Conservation (phyloP, 2,329 filamentous ascomycete genomes). For the Cladosporium sp. region DNA sequence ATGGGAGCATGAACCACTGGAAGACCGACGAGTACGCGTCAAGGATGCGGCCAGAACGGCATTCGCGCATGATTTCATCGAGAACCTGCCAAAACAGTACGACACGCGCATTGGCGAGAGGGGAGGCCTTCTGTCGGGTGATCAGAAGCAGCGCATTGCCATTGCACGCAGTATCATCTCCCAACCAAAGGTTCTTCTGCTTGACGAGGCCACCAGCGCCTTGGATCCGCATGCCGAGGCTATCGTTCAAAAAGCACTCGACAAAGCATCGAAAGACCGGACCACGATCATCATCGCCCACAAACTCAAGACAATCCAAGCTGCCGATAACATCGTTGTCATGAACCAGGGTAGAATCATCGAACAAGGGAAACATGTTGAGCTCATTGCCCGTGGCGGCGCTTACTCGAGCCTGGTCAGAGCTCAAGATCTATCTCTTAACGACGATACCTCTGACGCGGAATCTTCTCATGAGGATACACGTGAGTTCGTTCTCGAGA, state of each 20-base stretch:
- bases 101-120: conserved; percentile 32
- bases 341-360: conserved; percentile 40
- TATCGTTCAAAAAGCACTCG: conserved; percentile 32
- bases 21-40: conserved; percentile 22
- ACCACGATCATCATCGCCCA: conserved; percentile 42
- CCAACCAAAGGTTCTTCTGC: conserved; percentile 31
- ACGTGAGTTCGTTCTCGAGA: neutral
- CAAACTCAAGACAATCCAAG: conserved; percentile 39
- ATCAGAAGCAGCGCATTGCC: conserved; percentile 32
- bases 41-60: conserved; percentile 30
- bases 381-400: conserved; percentile 36
- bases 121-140: conserved; percentile 30
- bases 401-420: conserved; percentile 41
- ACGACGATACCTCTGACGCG: neutral
- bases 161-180: conserved; percentile 35
- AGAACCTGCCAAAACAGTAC: conserved; percentile 31
- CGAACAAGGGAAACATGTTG: conserved; percentile 41
- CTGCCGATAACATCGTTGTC: conserved; percentile 43
- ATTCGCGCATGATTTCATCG: conserved; percentile 36
- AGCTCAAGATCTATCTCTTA: conserved; percentile 40
- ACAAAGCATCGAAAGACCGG: conserved; percentile 27
- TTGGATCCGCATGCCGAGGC: conserved; percentile 32
- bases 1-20: conserved; percentile 21
- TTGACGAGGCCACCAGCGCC: conserved; percentile 36
- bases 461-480: neutral